Evolutionary conservation across 768 basidiomycete genomes (phyloP).

Genomic region (Leccinum boreale): DNA sequence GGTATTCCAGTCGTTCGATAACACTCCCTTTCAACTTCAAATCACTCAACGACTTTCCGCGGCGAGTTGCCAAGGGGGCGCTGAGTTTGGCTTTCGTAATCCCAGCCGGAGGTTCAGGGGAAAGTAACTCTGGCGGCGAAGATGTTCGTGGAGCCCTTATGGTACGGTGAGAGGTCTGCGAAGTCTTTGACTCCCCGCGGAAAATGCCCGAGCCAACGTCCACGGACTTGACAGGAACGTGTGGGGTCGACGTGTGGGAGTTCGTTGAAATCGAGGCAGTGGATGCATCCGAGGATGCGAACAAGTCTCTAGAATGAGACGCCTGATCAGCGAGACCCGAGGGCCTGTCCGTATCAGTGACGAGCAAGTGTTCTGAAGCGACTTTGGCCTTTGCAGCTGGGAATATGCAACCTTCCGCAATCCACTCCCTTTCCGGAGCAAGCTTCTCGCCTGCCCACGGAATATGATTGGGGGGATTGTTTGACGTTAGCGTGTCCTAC

Average conservation of each 20-base stretch:
- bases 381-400: constrained; percentile 14
- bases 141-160: not conserved
- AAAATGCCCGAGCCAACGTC: not conserved
- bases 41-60: constrained; percentile 34
- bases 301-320: not conserved
- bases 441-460: constrained; percentile 29
- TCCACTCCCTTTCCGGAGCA: constrained; percentile 23
- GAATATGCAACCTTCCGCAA: constrained; percentile 30
- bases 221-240: constrained; percentile 7
- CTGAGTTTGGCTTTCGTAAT: constrained; percentile 4
- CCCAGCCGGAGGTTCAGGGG: not conserved
- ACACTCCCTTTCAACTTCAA: constrained; percentile 23
- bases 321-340: not conserved
- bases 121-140: not conserved
- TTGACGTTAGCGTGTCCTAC: constrained; percentile 19
- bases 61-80: constrained; percentile 36
- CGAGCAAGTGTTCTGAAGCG: not conserved
- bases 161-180: constrained; percentile 1
- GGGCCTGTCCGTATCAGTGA: not conserved
- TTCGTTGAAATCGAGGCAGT: not conserved
- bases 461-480: constrained; percentile 26
- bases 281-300: constrained; percentile 3
- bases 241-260: constrained; percentile 1
- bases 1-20: constrained; percentile 30
- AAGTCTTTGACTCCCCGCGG: not conserved